Evolutionary conservation across 371 early-diverging fungal species (phyloP), one percentile per base, ranked within the genome.

Genomic region (Batrachochytrium dendrobatidis): DNA sequence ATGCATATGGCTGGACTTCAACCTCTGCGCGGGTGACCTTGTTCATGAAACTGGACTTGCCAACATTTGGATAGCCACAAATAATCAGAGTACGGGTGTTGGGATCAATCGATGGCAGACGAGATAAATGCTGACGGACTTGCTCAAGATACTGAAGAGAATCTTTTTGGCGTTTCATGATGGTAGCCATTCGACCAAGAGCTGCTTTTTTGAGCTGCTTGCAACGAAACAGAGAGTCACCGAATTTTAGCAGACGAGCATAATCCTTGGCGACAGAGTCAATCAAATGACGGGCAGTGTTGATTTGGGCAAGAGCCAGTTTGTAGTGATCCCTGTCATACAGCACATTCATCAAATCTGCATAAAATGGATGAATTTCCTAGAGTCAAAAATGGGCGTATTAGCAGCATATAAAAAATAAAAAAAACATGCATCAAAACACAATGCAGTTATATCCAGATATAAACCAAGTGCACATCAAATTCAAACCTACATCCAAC

Each of bases 261-360:
- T 98, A 99, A 78, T 99, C 99, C 77, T 95, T 98, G 53, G 89
- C 97, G 50, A 99, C 92, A 61, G 90, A 86, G 65, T 92, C 92
- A 55, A 99, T 95, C 65, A 95, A 76, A 64, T 94, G 95, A 64
- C 86, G 91, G 33, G 98, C 95, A 34, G 94, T 93, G 84, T 94
- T 98, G 72, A 99, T 86, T 75, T 99, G 99, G 56, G 97, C 99
- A 59, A 99, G 83, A 28, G 99, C 99, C 53, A 99, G 86, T 81
- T 99, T 99, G 85, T 99, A 99, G 76, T 99, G 99, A 74, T 99
- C 99, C 75, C 92, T 91, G 84, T 99, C 99, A 82, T 99, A 99
- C 51, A 99, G 84, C 26, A 99, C 99, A 79, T 99, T 99, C 92
- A 99, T 98, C 66, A 99, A 78, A 76, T 99, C 99, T n/a, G 98